Evolutionary conservation across 179 eudicot genomes (phyloP).

Genomic region (Spinacia oleracea): DNA sequence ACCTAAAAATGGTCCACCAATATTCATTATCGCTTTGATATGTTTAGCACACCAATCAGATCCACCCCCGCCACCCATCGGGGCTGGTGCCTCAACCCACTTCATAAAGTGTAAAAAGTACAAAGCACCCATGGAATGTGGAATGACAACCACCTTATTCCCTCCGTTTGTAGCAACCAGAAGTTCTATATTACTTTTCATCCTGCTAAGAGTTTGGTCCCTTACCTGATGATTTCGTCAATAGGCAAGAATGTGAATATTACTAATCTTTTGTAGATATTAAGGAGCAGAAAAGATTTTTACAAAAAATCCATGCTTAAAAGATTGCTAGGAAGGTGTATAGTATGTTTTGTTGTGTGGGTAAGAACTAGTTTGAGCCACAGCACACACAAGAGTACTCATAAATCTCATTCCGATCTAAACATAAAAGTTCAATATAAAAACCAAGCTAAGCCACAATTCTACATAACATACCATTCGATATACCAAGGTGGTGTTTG

Average conservation of each 20-base stretch:
- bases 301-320: background rate
- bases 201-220: slow-evolving; percentile 84
- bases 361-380: background rate
- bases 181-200: slow-evolving; percentile 91
- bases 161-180: slow-evolving; percentile 95
- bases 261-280: background rate
- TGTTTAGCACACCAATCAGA: slow-evolving; percentile 87
- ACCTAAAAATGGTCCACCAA: slow-evolving; percentile 95
- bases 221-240: slow-evolving; percentile 56
- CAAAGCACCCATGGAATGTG: slow-evolving; percentile 97
- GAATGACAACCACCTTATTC: slow-evolving; percentile 82
- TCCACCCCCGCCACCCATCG: slow-evolving; percentile 99
- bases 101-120: slow-evolving; percentile 98
- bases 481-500: no score
- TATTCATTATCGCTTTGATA: slow-evolving; percentile 90
- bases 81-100: slow-evolving; percentile 99
- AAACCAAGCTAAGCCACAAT: background rate
- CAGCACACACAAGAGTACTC: background rate
- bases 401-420: background rate
- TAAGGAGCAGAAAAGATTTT: background rate
- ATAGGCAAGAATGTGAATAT: background rate
- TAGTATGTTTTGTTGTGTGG: background rate
- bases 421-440: background rate
- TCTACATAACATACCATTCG: background rate
- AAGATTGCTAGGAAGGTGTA: background rate